Conservation (phyloP, 345 rosid genomes). For the Eucalyptus cloeziana region DNA sequence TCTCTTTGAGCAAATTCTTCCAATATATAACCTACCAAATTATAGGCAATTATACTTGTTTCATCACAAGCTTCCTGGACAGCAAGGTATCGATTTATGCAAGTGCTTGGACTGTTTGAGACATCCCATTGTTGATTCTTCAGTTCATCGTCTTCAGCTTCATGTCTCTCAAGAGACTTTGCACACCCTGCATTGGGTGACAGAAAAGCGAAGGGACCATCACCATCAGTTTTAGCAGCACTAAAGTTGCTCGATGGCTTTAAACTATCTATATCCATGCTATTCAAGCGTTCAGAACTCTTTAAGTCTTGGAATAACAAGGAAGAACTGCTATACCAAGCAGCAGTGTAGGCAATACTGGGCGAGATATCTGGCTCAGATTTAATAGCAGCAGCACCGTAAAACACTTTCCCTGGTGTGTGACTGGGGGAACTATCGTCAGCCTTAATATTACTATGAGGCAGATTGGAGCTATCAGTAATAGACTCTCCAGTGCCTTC, state of each 20-base stretch:
- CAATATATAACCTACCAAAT: constrained; percentile 46
- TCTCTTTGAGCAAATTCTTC: constrained; percentile 33
- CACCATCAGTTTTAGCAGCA: background rate
- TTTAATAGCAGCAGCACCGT: background rate
- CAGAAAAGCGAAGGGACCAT: background rate
- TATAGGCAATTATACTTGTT: constrained; percentile 55
- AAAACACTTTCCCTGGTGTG: background rate
- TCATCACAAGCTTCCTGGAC: constrained; percentile 75
- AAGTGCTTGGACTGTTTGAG: constrained; percentile 3
- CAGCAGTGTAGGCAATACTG: constrained; percentile 2
- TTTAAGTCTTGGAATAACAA: constrained; percentile 3
- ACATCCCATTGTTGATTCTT: constrained; percentile 4
- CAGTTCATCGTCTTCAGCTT: constrained; percentile 6
- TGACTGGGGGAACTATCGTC: background rate
- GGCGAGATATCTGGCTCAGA: background rate
- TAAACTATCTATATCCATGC: background rate
- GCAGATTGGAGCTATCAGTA: background rate
- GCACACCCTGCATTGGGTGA: background rate
- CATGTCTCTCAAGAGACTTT: constrained; percentile 1
- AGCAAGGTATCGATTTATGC: constrained; percentile 39
- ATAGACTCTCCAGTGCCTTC: constrained; percentile 54
- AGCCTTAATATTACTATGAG: background rate
- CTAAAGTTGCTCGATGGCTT: background rate
- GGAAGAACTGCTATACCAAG: constrained; percentile 6
- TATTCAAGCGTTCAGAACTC: background rate